phyloP scores from a whole-genome alignment of 345 rosid genomes.

The Turritis glabra region DNA sequence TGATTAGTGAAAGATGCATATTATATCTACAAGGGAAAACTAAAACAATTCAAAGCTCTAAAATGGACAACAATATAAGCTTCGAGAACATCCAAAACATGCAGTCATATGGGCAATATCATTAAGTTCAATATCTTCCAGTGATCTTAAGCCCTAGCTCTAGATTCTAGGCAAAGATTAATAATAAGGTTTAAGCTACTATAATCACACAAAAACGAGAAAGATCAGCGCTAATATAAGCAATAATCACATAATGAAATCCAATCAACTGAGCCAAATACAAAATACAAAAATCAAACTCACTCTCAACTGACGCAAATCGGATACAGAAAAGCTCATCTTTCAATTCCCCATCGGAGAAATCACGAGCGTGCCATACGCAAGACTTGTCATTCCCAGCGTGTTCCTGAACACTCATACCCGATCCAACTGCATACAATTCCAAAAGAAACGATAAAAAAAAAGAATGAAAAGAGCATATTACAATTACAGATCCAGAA shows the following conservation, averaged over 20 bases:
- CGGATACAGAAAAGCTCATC: constrained; percentile 80
- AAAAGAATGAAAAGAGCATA: neutral
- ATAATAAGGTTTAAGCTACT: neutral
- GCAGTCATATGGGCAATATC: neutral
- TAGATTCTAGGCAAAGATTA: no score
- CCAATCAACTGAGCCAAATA: neutral
- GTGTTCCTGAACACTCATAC: constrained; percentile 65
- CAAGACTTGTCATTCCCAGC: constrained; percentile 78
- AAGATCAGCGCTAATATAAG: neutral
- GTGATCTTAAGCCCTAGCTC: constrained; percentile 1
- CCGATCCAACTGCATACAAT: constrained; percentile 43
- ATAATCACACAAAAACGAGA: neutral
- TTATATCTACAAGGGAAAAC: neutral
- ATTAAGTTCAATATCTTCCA: neutral
- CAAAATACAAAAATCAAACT: constrained; percentile 22
- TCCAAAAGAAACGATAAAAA: neutral
- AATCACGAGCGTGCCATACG: constrained; percentile 68
- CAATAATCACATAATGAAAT: neutral
- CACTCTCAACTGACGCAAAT: constrained; percentile 69
- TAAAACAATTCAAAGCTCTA: no score
- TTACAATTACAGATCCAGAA: constrained; percentile 10
- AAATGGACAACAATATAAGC: no score
- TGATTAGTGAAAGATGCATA: neutral
- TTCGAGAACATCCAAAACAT: neutral
- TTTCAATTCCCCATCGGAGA: constrained; percentile 70